A percentile compares a stretch with the other conserved stretches of the same genome.
Conservation (phyloP, 345 rosid genomes). For the Bruguiera gymnorhiza region DNA sequence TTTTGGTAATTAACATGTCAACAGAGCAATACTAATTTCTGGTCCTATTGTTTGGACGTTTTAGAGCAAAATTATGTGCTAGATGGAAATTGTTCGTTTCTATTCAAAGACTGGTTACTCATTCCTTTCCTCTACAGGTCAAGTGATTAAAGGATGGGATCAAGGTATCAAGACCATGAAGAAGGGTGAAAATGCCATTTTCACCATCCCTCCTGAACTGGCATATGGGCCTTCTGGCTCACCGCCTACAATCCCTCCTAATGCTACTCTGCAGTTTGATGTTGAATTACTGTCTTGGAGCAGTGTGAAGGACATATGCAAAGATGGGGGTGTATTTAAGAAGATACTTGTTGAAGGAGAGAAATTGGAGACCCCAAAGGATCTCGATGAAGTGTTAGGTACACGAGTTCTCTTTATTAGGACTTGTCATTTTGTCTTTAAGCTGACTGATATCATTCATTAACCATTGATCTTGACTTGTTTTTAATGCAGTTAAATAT, state of each 20-base stretch:
- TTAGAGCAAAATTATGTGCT: not conserved
- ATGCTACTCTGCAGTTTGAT: conserved; percentile 83
- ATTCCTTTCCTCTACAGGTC: conserved; percentile 42
- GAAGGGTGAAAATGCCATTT: conserved; percentile 83
- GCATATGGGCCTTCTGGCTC: conserved; percentile 92
- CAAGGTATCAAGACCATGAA: conserved; percentile 96
- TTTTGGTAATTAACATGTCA: too few species aligned
- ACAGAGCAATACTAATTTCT: not conserved
- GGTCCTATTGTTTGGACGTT: too few species aligned
- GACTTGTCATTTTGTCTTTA: too few species aligned
- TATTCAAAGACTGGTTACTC: too few species aligned
- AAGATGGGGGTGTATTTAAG: conserved; percentile 81
- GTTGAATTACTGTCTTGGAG: conserved; percentile 76
- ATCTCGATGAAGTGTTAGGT: conserved; percentile 79
- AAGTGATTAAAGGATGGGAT: conserved; percentile 98
- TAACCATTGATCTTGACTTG: not conserved
- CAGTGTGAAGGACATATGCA: conserved; percentile 83
- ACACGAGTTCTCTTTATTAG: not conserved
- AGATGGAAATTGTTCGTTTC: not conserved
- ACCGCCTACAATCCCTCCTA: conserved; percentile 84
- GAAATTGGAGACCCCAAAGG: conserved; percentile 80
- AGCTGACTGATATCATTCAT: not conserved
- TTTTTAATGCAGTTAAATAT: conserved; percentile 55
- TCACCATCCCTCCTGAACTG: conserved; percentile 79
- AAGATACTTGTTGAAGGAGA: conserved; percentile 66